Percentiles rank a stretch among this genome's conserved stretches.
Evolutionary conservation across 768 basidiomycete genomes (phyloP).

Genomic region (Pisolithus marmoratus): DNA sequence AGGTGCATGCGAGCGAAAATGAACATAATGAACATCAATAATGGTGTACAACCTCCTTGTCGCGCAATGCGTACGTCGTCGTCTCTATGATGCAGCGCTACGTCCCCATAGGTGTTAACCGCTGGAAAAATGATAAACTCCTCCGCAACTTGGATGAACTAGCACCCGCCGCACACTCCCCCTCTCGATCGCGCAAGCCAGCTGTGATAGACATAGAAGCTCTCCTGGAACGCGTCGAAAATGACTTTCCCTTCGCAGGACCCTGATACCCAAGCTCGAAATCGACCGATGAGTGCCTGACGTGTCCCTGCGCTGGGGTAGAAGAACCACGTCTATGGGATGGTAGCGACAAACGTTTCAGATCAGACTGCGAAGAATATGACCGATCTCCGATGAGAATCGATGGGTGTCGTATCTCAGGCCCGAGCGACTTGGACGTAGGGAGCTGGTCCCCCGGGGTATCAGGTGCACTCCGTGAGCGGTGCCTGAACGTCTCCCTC

Average conservation of each 20-base stretch:
- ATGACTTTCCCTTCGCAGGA: conserved; percentile 7
- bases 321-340: conserved; percentile 3
- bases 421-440: conserved; percentile 23
- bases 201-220: conserved; percentile 10
- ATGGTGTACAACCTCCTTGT: too few relatives aligned
- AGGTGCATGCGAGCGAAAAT: too few relatives aligned
- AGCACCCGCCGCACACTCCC: conserved; percentile 4
- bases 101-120: conserved; percentile 20
- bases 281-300: conserved; percentile 11
- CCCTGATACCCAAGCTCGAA: conserved; percentile 17
- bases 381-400: conserved; percentile 14
- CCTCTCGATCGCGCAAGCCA: conserved; percentile 7
- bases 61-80: neutral
- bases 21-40: too few relatives aligned
- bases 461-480: conserved; percentile 50
- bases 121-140: conserved; percentile 32
- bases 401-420: conserved; percentile 6
- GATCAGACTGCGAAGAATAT: conserved; percentile 26
- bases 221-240: conserved; percentile 9
- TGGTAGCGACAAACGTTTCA: conserved; percentile 15
- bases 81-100: conserved; percentile 4
- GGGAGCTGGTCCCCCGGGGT: conserved; percentile 29
- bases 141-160: conserved; percentile 18
- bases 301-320: neutral
- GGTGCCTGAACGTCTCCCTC: conserved; percentile 41